Evolutionary conservation across 345 rosid species (phyloP), one percentile per base, ranked within the genome.

Genomic region (Erysimum cheiranthoides): DNA sequence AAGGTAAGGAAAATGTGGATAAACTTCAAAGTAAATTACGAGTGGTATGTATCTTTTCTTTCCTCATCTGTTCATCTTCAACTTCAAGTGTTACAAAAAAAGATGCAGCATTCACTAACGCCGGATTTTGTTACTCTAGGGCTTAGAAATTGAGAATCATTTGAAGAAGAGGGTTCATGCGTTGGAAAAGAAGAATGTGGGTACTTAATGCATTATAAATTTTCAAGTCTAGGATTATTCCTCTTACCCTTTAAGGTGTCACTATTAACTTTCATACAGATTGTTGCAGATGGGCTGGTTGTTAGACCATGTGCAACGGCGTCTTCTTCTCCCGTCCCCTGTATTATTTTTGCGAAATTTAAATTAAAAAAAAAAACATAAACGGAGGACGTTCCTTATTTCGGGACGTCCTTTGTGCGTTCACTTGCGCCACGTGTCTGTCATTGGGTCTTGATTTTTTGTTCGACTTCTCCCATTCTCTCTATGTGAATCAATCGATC

Each of bases 141-240:
- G 97, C 53, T 49, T 96, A 88, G 96, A 93, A 80, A 96, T 96
- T 47, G 99, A 96, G 84, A 96, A 85, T 35, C 99, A 96, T 79
- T 82, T 96, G 70, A 93, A 90, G 87, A 91, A 84, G 87, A 87
- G 70, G 80, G 85, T 93, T 57, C 82, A 72, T 63, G 93, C 86
- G 45, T 79, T 89, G 82, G 92, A 89, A 85, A 89, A 88, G 87
- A 89, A 89, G 79, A 91, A 77, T 73, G 99, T 95, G 81, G 76
- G 89, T 79, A 59, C 52, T 49, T 32, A 3, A 18, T 73, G 51
- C 50, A 36, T 67, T 66, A 5, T 50, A 47, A 47, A 27, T 47
- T 25, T 46, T 21, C 43, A 45, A 49, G 30, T 75, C 3, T 25
- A 38, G 9, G 21, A 68, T 31, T 27, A 39, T 59, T 63, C 10